Conservation (phyloP, 192 early-diverging fungal species). For the Lobosporangium transversale region DNA sequence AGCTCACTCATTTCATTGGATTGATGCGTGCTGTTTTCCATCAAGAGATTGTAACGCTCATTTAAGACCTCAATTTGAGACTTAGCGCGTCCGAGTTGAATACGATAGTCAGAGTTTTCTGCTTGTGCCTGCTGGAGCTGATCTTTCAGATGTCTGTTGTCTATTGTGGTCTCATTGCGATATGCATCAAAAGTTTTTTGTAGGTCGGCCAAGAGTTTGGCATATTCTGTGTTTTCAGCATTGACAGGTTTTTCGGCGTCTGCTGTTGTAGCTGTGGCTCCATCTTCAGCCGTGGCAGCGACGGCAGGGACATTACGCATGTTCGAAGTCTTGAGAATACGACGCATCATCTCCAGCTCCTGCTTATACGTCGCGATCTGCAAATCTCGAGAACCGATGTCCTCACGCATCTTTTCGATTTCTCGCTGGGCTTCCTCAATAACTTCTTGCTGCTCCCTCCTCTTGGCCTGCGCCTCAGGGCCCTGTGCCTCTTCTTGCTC, state of each 20-base stretch:
- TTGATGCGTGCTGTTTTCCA: slow-evolving; percentile 62
- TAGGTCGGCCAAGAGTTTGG: slow-evolving; percentile 56
- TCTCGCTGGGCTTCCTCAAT: slow-evolving; percentile 63
- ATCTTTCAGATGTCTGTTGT: slow-evolving; percentile 64
- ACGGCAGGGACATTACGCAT: slow-evolving; percentile 4
- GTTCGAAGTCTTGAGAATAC: slow-evolving; percentile 46
- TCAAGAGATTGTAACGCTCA: slow-evolving; percentile 72
- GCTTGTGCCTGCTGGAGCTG: slow-evolving; percentile 60
- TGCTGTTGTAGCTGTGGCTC: not conserved
- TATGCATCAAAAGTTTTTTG: slow-evolving; percentile 75
- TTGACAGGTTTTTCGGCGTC: not conserved
- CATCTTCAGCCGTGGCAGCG: not conserved
- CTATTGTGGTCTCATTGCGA: slow-evolving; percentile 68
- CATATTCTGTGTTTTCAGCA: slow-evolving; percentile 40
- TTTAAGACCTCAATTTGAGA: slow-evolving; percentile 64
- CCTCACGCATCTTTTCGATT: slow-evolving; percentile 66
- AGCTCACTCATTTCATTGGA: slow-evolving; percentile 70
- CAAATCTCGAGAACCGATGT: slow-evolving; percentile 60
- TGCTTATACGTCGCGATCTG: slow-evolving; percentile 61
- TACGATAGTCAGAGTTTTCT: slow-evolving; percentile 68
- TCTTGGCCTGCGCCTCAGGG: slow-evolving; percentile 29
- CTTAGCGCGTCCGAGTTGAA: slow-evolving; percentile 71
- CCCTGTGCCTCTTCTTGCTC: slow-evolving; percentile 62
- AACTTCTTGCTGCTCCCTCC: slow-evolving; percentile 56
- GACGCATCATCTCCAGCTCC: slow-evolving; percentile 69